Evolutionary conservation across 2,329 filamentous ascomycete genomes (phyloP), one percentile per base, ranked within the genome.

Genomic region (Phialophora expanda): DNA sequence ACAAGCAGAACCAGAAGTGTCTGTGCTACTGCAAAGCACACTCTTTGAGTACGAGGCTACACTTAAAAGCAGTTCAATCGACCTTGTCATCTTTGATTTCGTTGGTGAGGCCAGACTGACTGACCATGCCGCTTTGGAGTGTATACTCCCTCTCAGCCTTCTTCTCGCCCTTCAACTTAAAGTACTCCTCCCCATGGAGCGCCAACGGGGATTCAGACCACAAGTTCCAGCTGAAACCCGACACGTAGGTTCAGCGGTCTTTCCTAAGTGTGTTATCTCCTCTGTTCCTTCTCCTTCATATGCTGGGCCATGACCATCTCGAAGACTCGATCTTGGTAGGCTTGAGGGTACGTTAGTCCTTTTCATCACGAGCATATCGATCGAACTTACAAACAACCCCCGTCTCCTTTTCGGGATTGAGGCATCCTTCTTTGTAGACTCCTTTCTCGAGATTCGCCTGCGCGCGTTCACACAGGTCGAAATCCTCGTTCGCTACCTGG

Each of bases 391-490:
- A 44, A 8, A 44, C 38, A 7, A 44, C 38, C 38, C 38, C 38
- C 5, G 38, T 44, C 38, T 44, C 38, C 38, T 44, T 44, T n/a
- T 44, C 38, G 14, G 38, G 38, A 3, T 44, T 44, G 38, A 44
- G 38, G 38, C 38, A 44, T n/a, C 38, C 38, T n/a, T 44, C 38
- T n/a, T 17, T 44, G 38, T 44, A 86, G 2, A 86, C 78, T 0
- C 84, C 84, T 14, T 77, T 79, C 54, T 82, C 78, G 11, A 86
- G 75, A 67, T 86, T 86, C 34, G 77, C 75, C 70, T 86, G 84
- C 1, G 83, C 82, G 60, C 80, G 83, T 72, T 86, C 84, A 68
- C 84, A 86, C 0, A 86, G 76, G 72, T 85, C 84, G 65, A 80
- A 85, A 63, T 86, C 84, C 66, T 86, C 84, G 64, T 84, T 72